Evolutionary conservation across 148 eudicot genomes (phyloP).

Genomic region (Euryodendron excelsum): DNA sequence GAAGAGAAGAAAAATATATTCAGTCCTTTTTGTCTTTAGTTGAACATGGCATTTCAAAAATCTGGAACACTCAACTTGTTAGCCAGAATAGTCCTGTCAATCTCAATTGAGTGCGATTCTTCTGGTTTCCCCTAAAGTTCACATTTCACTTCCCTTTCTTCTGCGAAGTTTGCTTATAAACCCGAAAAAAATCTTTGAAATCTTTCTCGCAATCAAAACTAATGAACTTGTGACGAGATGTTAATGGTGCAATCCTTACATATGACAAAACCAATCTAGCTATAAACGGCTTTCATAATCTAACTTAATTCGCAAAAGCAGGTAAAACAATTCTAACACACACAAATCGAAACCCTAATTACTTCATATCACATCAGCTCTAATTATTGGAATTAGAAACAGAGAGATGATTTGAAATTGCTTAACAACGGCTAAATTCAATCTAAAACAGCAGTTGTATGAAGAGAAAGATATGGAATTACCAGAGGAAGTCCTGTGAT

Average conservation of each 20-base stretch:
- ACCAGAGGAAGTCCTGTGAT: background rate
- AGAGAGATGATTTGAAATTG: background rate
- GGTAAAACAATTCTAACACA: background rate
- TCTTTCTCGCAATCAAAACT: background rate
- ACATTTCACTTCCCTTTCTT: background rate
- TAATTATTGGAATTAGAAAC: background rate
- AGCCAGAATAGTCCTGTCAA: background rate
- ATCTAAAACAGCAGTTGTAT: background rate
- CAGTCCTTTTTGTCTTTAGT: background rate
- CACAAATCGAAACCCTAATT: slow-evolving; percentile 5
- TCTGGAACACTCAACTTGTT: background rate
- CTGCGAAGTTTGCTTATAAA: background rate
- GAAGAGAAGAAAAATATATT: background rate
- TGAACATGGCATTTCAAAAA: background rate
- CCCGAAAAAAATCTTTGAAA: background rate
- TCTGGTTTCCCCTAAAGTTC: background rate
- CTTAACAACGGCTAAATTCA: background rate
- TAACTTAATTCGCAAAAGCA: background rate
- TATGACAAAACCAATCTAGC: background rate
- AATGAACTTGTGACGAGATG: background rate
- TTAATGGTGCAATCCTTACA: background rate
- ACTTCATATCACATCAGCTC: background rate
- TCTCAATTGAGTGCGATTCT: background rate
- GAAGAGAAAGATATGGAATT: background rate
- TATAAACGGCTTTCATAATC: background rate